A percentile compares a stretch with the other conserved stretches of the same genome.
Evolutionary conservation across 768 basidiomycete genomes (phyloP).

Genomic region (Crucibulum laeve): DNA sequence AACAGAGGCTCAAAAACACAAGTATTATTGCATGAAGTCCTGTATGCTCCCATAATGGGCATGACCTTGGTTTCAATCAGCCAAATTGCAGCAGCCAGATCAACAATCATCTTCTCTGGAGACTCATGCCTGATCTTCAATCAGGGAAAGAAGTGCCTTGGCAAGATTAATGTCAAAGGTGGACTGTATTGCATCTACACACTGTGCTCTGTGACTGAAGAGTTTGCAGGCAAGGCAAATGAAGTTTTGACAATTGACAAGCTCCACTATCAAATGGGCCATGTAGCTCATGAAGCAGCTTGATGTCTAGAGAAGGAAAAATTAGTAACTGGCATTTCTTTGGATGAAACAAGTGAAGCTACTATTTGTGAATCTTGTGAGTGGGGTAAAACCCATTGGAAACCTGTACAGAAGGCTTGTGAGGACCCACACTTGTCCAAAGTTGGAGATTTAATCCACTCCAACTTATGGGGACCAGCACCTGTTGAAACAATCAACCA

Average conservation of each 20-base stretch:
- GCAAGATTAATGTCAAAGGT: conserved; percentile 6
- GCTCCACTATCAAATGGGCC: conserved; percentile 20
- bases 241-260: conserved; percentile 16
- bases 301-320: conserved; percentile 14
- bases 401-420: conserved; percentile 10
- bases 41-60: conserved; percentile 31
- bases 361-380: conserved; percentile 24
- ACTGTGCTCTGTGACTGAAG: conserved; percentile 4
- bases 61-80: conserved; percentile 33
- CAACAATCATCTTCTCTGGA: conserved; percentile 16
- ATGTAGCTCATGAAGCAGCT: conserved; percentile 15
- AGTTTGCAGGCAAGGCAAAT: conserved; percentile 7
- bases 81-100: conserved; percentile 24
- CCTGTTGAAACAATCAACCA: conserved; percentile 11
- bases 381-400: conserved; percentile 19
- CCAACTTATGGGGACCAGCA: conserved; percentile 35
- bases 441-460: conserved; percentile 19
- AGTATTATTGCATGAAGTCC: conserved; percentile 24
- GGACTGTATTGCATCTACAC: conserved; percentile 16
- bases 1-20: conserved; percentile 18
- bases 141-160: conserved; percentile 11
- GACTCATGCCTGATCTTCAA: conserved; percentile 20
- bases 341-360: conserved; percentile 11
- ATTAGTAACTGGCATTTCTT: conserved; percentile 15
- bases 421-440: conserved; percentile 2